These are phyloP conservation scores for Leccinum rimulosum DNA, from an alignment of 768 basidiomycete species.

Conservation along the genomic window DNA sequence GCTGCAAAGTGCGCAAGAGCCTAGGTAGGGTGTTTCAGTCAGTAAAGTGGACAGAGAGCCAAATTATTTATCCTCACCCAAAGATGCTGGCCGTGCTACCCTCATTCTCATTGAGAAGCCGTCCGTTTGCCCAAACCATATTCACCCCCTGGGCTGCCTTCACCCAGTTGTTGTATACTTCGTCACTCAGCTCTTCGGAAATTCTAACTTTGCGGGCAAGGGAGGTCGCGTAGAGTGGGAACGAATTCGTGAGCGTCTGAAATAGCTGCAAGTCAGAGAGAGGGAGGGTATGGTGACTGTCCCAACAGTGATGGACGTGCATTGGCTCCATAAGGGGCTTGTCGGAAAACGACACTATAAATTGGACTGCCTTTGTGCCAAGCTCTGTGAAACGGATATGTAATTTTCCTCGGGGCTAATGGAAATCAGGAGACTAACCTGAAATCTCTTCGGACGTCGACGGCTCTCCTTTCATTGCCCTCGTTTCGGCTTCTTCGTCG, in stretches of 20 bases:
- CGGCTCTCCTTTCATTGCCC: constrained; percentile 42
- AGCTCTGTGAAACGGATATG: constrained; percentile 42
- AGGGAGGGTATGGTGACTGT: constrained; percentile 7
- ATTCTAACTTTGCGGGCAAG: constrained; percentile 68
- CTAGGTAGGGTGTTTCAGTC: constrained; percentile 30
- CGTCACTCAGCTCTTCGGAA: constrained; percentile 47
- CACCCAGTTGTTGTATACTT: constrained; percentile 54
- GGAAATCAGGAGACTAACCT: constrained; percentile 36
- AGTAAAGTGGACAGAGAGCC: not conserved
- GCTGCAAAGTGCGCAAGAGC: constrained; percentile 67
- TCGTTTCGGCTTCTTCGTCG: constrained; percentile 29
- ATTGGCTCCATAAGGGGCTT: constrained; percentile 41
- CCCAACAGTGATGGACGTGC: constrained; percentile 20
- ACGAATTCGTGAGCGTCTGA: constrained; percentile 75
- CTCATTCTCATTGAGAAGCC: constrained; percentile 55
- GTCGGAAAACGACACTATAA: constrained; percentile 60
- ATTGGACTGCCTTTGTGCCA: constrained; percentile 70
- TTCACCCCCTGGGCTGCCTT: constrained; percentile 52
- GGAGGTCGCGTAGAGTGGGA: constrained; percentile 79
- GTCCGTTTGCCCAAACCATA: constrained; percentile 82
- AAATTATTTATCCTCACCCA: constrained; percentile 37
- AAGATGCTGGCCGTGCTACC: constrained; percentile 55
- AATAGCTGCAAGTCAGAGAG: constrained; percentile 35
- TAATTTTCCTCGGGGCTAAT: not conserved
- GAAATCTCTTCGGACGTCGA: constrained; percentile 52